Conservation (phyloP, 2,329 filamentous ascomycete genomes). For the Nemania serpens region DNA sequence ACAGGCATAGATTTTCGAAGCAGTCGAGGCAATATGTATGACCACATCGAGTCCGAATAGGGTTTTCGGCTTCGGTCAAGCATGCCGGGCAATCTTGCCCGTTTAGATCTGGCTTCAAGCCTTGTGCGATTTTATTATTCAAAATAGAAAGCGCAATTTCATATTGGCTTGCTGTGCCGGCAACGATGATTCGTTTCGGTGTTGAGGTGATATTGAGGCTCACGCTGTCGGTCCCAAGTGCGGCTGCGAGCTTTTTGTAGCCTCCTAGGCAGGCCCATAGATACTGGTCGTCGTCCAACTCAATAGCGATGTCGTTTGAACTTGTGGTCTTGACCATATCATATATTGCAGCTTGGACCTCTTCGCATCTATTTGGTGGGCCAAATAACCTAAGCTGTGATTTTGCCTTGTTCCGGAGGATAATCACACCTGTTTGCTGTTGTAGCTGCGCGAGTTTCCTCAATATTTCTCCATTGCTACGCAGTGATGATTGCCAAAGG, state of each 20-base stretch:
- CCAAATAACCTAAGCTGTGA: conserved; percentile 41
- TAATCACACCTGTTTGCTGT: conserved; percentile 32
- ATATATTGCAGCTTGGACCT: conserved; percentile 26
- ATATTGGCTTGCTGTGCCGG: conserved; percentile 33
- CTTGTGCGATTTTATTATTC: background rate
- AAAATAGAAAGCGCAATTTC: conserved; percentile 26
- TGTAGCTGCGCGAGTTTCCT: conserved; percentile 32
- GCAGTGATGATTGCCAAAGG: conserved; percentile 43
- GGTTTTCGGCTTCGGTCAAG: conserved; percentile 44
- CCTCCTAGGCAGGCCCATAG: conserved; percentile 42
- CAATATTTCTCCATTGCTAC: conserved; percentile 27
- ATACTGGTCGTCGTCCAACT: conserved; percentile 36
- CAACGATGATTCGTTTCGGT: conserved; percentile 42
- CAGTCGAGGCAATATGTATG: conserved; percentile 51
- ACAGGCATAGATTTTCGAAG: conserved; percentile 44
- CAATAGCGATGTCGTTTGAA: conserved; percentile 30
- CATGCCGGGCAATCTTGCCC: conserved; percentile 43
- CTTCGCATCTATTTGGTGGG: conserved; percentile 20
- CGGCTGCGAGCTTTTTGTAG: conserved; percentile 35
- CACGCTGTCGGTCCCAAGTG: conserved; percentile 38
- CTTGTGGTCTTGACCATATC: conserved; percentile 16
- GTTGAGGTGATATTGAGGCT: conserved; percentile 42
- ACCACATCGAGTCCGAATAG: conserved; percentile 43
- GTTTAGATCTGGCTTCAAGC: background rate
- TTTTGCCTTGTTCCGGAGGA: conserved; percentile 39